Evolutionary conservation across 2,329 filamentous ascomycete genomes (phyloP), one percentile per base, ranked within the genome.

Genomic region (Cercospora sp.): DNA sequence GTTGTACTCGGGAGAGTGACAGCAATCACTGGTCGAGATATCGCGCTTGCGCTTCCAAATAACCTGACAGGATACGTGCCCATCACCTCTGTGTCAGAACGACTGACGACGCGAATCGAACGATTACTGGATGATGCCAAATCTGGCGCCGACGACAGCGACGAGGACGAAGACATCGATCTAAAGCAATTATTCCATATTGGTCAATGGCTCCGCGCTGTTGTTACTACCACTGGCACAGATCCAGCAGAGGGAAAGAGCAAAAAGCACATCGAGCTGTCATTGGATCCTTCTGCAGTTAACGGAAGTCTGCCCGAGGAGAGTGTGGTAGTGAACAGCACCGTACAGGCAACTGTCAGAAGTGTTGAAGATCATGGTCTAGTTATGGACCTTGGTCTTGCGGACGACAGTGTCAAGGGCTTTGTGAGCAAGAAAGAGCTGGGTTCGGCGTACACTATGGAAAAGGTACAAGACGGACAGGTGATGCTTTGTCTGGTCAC

Each of bases 361-460:
- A 99, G 94, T 79, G 90, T 96, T n/a, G 94, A 99, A 80, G 96
- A 99, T 75, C 94, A 97, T 76, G 95, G 95, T 69, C 86, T 95
- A 67, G 87, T 98, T 65, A 97, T 99, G 93, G 93, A 97, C 73
- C 81, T 98, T 42, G 93, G 93, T 18, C 83, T 98, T 6, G 84
- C 89, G 39, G 87, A 89, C 63, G 81, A 85, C 33, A 85, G 87
- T 42, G 79, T 94, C 63, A 90, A 89, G 70, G 95, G 92, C 2
- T 99, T 99, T 81, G 85, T 99, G 76, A 87, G 93, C 5, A 91
- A 90, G 69, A 93, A 91, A 76, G 93, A 97, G 77, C 82, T 97
- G 18, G 91, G 92, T 60, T 78, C 86, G 31, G 84, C 83, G 55
- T 83, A 91, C 18, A 82, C 89, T 5, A 85, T 91, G 70, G 85